Conservation (phyloP, 305 asterid genomes). For the Salvia sclarea region DNA sequence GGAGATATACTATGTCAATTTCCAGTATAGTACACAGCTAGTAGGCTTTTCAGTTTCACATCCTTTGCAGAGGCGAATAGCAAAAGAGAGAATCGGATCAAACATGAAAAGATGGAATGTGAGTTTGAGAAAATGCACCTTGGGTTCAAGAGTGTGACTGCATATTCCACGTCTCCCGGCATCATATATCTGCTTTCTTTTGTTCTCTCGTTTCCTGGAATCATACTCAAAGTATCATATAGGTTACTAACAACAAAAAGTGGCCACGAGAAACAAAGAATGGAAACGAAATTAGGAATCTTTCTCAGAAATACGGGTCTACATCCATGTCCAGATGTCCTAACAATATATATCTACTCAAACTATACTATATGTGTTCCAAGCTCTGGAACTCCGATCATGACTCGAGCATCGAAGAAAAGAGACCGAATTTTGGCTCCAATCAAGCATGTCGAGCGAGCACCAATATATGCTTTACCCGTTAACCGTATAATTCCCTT, state of each 20-base stretch:
- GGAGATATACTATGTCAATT: no score
- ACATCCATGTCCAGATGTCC: constrained; percentile 16
- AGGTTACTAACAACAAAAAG: neutral
- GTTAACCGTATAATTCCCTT: neutral
- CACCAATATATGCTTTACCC: no score
- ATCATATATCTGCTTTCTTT: constrained; percentile 23
- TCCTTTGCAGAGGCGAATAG: neutral
- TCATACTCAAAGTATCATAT: constrained; percentile 41
- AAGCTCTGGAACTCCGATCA: neutral
- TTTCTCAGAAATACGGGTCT: constrained; percentile 7
- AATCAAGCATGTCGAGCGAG: no score
- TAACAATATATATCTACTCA: no score
- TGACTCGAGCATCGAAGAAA: no score
- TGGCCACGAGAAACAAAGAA: neutral
- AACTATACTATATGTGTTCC: constrained; percentile 15
- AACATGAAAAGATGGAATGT: neutral
- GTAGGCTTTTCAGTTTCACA: neutral
- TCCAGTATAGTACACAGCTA: neutral
- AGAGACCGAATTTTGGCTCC: neutral
- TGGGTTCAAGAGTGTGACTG: constrained; percentile 20
- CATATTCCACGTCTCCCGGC: constrained; percentile 18
- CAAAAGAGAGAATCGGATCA: neutral
- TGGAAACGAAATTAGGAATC: neutral
- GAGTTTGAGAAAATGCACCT: constrained; percentile 4
- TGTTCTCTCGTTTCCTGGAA: constrained; percentile 23